These are phyloP conservation scores for Trapa incisa DNA, from an alignment of 345 rosid genomes.

Conservation along the genomic window DNA sequence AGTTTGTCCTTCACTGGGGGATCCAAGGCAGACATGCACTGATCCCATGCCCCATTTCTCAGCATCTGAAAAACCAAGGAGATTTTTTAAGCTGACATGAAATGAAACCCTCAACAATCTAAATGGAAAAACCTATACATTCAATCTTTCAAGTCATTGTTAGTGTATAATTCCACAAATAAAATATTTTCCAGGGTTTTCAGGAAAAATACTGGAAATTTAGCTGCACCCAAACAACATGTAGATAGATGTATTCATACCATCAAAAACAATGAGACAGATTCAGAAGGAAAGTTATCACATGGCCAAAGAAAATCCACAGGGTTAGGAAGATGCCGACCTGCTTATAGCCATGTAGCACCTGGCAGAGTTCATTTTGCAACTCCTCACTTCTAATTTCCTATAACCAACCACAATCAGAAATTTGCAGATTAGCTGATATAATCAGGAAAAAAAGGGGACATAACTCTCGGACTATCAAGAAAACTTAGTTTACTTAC, in stretches of 20 bases:
- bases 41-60: conserved; percentile 76
- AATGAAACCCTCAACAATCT: neutral
- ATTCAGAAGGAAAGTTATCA: neutral
- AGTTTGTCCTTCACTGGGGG: conserved; percentile 79
- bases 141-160: neutral
- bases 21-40: conserved; percentile 72
- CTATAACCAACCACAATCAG: conserved; percentile 17
- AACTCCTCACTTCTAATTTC: conserved; percentile 82
- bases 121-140: neutral
- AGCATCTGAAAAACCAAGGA: conserved; percentile 48
- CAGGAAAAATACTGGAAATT: neutral
- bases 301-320: neutral
- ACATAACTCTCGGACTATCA: neutral
- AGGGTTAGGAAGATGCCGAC: conserved; percentile 21
- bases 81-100: neutral
- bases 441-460: neutral
- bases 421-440: neutral
- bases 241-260: neutral
- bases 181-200: neutral
- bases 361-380: conserved; percentile 77
- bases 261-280: neutral
- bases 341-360: conserved; percentile 83
- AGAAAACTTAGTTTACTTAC: conserved; percentile 32
- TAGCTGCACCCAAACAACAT: neutral
- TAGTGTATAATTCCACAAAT: neutral